phyloP scores from a whole-genome alignment of 768 basidiomycete species.

The Mycena vitilis region DNA sequence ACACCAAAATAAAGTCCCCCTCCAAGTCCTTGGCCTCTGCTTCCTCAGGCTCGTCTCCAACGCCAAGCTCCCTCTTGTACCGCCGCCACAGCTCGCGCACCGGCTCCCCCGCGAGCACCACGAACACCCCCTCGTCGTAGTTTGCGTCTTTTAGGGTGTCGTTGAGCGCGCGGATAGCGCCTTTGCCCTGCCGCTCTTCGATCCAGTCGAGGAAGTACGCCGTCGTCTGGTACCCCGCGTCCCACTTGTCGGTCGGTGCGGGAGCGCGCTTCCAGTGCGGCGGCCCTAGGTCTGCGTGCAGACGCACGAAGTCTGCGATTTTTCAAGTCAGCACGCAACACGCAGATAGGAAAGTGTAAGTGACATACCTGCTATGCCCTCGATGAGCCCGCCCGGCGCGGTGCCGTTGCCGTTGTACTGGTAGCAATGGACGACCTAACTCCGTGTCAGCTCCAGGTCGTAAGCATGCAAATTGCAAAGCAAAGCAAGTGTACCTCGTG shows the following conservation, averaged over 20 bases:
- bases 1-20: constrained; percentile 23
- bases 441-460: constrained; percentile 44
- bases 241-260: constrained; percentile 64
- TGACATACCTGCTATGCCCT: constrained; percentile 80
- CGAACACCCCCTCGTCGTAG: constrained; percentile 66
- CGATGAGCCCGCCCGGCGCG: constrained; percentile 78
- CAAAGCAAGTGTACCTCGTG: no score
- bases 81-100: constrained; percentile 68
- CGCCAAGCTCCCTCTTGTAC: constrained; percentile 59
- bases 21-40: neutral
- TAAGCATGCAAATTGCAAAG: no score
- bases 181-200: constrained; percentile 63
- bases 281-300: constrained; percentile 66
- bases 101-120: constrained; percentile 60
- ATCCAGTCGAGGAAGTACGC: constrained; percentile 82
- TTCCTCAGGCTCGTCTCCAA: constrained; percentile 21
- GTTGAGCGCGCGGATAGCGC: constrained; percentile 71
- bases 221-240: constrained; percentile 80
- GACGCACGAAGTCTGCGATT: constrained; percentile 75
- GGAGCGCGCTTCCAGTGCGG: constrained; percentile 74
- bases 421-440: constrained; percentile 85
- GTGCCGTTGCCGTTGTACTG: constrained; percentile 73
- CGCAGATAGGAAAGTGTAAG: neutral
- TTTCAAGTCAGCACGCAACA: neutral
- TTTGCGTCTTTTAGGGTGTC: constrained; percentile 57